phyloP scores from a whole-genome alignment of 164 flowering plant species.

The Vitis rotundifolia region DNA sequence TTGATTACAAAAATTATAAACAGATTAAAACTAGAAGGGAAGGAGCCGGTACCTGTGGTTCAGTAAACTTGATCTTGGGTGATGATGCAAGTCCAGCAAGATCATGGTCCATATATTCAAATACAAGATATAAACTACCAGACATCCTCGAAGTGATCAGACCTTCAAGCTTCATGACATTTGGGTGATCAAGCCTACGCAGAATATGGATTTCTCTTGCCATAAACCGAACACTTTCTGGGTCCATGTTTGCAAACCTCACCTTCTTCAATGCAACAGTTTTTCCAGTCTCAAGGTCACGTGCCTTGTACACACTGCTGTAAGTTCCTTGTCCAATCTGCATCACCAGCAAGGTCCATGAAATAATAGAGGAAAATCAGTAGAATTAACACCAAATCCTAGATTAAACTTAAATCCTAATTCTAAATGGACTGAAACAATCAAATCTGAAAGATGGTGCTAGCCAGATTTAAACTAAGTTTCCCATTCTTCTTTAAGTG shows the following conservation, averaged over 20 bases:
- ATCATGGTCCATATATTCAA: slow-evolving; percentile 94
- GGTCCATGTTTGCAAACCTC: slow-evolving; percentile 86
- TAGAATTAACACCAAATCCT: not conserved
- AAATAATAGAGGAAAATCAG: not conserved
- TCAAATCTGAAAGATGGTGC: not conserved
- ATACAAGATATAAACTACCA: slow-evolving; percentile 73
- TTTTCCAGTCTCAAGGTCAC: slow-evolving; percentile 80
- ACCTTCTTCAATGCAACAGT: slow-evolving; percentile 87
- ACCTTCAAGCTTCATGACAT: slow-evolving; percentile 85
- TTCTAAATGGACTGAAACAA: not conserved
- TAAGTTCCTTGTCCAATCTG: slow-evolving; percentile 98
- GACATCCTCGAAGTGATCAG: slow-evolving; percentile 71
- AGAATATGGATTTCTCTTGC: slow-evolving; percentile 79
- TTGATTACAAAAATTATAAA: not conserved
- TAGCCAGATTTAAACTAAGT: too few species aligned
- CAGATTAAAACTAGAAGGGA: not conserved
- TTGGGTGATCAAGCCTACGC: slow-evolving; percentile 87
- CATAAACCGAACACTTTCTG: slow-evolving; percentile 95
- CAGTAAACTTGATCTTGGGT: slow-evolving; percentile 64
- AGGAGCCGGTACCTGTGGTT: slow-evolving; percentile 59
- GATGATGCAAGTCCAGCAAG: slow-evolving; percentile 79
- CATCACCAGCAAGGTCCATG: slow-evolving; percentile 7
- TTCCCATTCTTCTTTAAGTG: too few species aligned
- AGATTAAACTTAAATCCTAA: too few species aligned
- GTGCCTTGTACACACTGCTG: slow-evolving; percentile 83